Percentiles rank a stretch among this genome's conserved stretches.
These are phyloP conservation scores for Mucor velutinosus DNA, from an alignment of 371 early-diverging fungal genomes.

Conservation along the genomic window DNA sequence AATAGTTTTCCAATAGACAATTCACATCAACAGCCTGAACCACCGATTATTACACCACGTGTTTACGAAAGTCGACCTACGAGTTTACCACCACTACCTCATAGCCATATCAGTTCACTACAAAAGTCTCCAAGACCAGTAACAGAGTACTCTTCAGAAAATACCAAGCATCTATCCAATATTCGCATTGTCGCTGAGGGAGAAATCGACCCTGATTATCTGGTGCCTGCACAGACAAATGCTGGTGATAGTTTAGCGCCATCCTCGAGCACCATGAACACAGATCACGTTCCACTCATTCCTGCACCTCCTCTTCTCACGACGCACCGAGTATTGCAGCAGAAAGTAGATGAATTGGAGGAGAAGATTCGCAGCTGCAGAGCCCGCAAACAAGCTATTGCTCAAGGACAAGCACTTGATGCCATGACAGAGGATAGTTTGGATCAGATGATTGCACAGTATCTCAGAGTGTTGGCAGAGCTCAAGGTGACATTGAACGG, in stretches of 20 bases:
- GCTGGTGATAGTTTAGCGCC: slow-evolving; percentile 48
- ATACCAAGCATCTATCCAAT: not conserved
- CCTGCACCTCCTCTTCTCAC: slow-evolving; percentile 60
- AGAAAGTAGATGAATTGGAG: slow-evolving; percentile 43
- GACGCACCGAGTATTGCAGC: slow-evolving; percentile 51
- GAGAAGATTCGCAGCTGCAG: slow-evolving; percentile 31
- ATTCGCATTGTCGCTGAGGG: slow-evolving; percentile 38
- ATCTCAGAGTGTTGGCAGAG: slow-evolving; percentile 45
- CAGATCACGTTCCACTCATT: slow-evolving; percentile 53
- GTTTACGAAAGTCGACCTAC: slow-evolving; percentile 14
- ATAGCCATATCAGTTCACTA: not conserved
- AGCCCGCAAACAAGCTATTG: slow-evolving; percentile 26
- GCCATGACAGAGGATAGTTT: slow-evolving; percentile 37
- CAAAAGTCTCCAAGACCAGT: slow-evolving; percentile 7
- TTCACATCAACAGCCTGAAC: slow-evolving; percentile 8
- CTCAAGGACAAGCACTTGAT: not conserved
- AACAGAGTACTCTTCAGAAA: slow-evolving; percentile 14
- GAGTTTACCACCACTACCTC: slow-evolving; percentile 21
- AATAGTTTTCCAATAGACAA: slow-evolving; percentile 15
- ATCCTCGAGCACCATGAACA: slow-evolving; percentile 26
- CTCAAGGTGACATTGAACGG: slow-evolving; percentile 55
- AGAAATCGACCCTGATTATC: slow-evolving; percentile 45
- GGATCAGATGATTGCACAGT: slow-evolving; percentile 52
- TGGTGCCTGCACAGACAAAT: slow-evolving; percentile 54
- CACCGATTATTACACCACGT: slow-evolving; percentile 16